Percentiles rank a stretch among this genome's conserved stretches.
phyloP scores from a whole-genome alignment of 2,329 filamentous ascomycete genomes.

The Fusarium sp. region DNA sequence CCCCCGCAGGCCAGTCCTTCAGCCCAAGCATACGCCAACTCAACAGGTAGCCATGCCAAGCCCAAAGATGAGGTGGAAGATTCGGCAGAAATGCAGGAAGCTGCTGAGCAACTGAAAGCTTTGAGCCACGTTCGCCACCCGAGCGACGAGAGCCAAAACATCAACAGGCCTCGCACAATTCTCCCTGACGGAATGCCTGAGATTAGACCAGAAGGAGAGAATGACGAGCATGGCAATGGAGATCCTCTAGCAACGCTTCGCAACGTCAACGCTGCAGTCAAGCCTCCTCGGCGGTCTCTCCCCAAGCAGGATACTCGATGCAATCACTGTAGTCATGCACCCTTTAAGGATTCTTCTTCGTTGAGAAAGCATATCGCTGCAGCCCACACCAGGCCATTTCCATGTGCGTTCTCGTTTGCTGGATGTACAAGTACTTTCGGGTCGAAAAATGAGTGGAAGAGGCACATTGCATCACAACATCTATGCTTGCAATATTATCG shows the following conservation, averaged over 20 bases:
- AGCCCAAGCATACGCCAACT: slow-evolving; percentile 36
- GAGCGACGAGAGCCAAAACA: slow-evolving; percentile 57
- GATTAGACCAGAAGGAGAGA: slow-evolving; percentile 52
- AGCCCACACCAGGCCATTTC: slow-evolving; percentile 79
- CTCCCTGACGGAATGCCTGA: slow-evolving; percentile 55
- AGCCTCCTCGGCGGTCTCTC: slow-evolving; percentile 60
- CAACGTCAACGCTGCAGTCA: slow-evolving; percentile 50
- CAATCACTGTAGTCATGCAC: slow-evolving; percentile 70
- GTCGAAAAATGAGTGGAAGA: slow-evolving; percentile 98
- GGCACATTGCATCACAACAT: slow-evolving; percentile 92
- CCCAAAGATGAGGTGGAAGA: slow-evolving; percentile 62
- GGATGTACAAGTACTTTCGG: slow-evolving; percentile 86
- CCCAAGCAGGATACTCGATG: slow-evolving; percentile 72
- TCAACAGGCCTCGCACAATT: slow-evolving; percentile 52
- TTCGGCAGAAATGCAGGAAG: slow-evolving; percentile 76
- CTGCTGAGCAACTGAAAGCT: slow-evolving; percentile 74
- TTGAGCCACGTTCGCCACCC: slow-evolving; percentile 71
- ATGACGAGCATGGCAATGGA: slow-evolving; percentile 49
- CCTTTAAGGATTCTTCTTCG: slow-evolving; percentile 75
- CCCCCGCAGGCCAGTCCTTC: slow-evolving; percentile 47
- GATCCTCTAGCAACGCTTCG: slow-evolving; percentile 37
- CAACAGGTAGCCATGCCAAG: slow-evolving; percentile 42
- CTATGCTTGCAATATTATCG: slow-evolving; percentile 76
- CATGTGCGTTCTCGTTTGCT: slow-evolving; percentile 86
- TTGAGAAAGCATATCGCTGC: slow-evolving; percentile 75